Evolutionary conservation across 75 land plant species (phyloP).

Genomic region (Selaginella tamariscina): DNA sequence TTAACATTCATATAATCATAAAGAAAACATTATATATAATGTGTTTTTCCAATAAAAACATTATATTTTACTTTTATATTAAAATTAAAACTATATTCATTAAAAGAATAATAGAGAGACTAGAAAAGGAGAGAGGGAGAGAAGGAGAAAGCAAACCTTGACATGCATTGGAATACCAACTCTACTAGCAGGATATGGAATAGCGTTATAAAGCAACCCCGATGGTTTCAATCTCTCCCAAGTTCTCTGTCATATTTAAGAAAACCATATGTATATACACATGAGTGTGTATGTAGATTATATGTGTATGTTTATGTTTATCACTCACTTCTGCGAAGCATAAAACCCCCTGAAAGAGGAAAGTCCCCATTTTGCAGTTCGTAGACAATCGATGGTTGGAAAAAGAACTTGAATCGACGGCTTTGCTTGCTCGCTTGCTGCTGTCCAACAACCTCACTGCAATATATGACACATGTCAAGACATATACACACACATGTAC

Average conservation of each 20-base stretch:
- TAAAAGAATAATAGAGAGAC: too few relatives aligned
- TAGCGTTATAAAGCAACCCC: conserved; percentile 42
- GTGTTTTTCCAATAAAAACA: too few relatives aligned
- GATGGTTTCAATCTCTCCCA: conserved; percentile 57
- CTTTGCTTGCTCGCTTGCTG: background rate
- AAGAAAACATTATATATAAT: too few relatives aligned
- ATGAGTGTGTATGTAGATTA: background rate
- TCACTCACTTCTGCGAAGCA: conserved; percentile 7
- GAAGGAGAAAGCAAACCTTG: too few relatives aligned
- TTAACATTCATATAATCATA: too few relatives aligned
- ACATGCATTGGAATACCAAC: conserved; percentile 68
- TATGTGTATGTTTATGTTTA: background rate
- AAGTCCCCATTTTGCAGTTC: background rate
- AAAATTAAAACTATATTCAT: too few relatives aligned
- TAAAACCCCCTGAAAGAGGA: background rate
- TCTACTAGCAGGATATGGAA: conserved; percentile 58
- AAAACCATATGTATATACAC: too few relatives aligned
- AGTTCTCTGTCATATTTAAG: conserved; percentile 71
- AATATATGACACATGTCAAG: background rate
- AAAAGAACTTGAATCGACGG: background rate
- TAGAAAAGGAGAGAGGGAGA: too few relatives aligned
- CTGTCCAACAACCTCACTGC: conserved; percentile 5
- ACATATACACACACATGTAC: background rate
- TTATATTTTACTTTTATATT: too few relatives aligned
- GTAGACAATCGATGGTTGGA: background rate